Base-by-base conservation (phyloP, 1,284 basidiomycete species). In the Butyriboletus regius region DNA sequence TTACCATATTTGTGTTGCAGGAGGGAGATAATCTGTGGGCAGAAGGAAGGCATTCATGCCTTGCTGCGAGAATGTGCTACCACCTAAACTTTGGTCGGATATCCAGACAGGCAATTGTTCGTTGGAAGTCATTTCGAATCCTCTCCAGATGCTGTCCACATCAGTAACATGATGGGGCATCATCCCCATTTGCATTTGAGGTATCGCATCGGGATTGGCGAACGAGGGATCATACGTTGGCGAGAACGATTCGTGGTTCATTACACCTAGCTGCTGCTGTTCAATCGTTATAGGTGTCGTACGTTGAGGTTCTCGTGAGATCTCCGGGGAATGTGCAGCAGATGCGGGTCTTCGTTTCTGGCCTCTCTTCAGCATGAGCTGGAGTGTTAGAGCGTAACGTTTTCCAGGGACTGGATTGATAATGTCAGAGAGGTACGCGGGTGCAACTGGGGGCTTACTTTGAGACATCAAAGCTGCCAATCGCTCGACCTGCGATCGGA, bases 331-430 rank as follows among this genome's bases (percentile, higher is more conserved):
- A 24, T 76, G 79, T 20, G 81, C 79, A 12, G 63, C 65, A 14
- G 80, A 81, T 8, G 70, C 67, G 5, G 72, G 67, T 59, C 82
- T 83, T 51, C 83, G 79, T 54, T 81, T 84, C 59, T 82, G 79
- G 26, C 85, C 83, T 54, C 85, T 78, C 61, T 90, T 89, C 46
- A 94, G 67, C 82, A 94, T 94, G 26, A 93, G 70, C 55, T 90
- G 85, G 17, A 95, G 73, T 2, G 89, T 93, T 45, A 91, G 70
- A 12, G 91, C 91, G 60, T 94, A 95, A 49, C 91, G 81, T 58
- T 88, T 89, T 14, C 89, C 91, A 17, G 91, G 90, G 54, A 92
- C 90, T 91, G 60, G 4, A 48, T 49, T 20, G 50, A 48, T 14
- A 17, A 29, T 33, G 41, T 61, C 43, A 57, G 54, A 43, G 14